Conservation (phyloP, 768 basidiomycete genomes). For the Lentinula guzmanii region DNA sequence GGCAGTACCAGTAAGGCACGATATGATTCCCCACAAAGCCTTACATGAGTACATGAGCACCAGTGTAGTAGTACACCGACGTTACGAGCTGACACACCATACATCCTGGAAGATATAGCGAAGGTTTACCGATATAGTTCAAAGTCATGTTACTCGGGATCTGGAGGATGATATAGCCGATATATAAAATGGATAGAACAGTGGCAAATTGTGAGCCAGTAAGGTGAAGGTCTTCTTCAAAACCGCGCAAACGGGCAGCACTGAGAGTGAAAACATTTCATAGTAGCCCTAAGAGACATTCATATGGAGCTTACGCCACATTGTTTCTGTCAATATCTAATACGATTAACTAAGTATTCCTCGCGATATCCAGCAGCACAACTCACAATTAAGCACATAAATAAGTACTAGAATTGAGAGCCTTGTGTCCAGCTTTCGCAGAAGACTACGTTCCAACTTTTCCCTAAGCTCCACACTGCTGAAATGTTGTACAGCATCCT, state of each 20-base stretch:
- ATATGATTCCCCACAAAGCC: constrained; percentile 6
- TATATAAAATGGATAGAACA: constrained; percentile 62
- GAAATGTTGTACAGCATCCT: not conserved
- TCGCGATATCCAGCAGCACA: constrained; percentile 27
- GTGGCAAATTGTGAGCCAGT: constrained; percentile 62
- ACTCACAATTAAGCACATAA: constrained; percentile 41
- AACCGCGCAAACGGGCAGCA: constrained; percentile 67
- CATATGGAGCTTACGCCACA: constrained; percentile 38
- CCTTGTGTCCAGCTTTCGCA: constrained; percentile 44
- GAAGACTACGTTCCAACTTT: constrained; percentile 15
- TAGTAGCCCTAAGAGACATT: not conserved
- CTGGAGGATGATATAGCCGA: constrained; percentile 77
- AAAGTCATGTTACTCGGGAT: constrained; percentile 79
- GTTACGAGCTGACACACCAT: constrained; percentile 46
- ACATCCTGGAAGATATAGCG: constrained; percentile 58
- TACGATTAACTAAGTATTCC: not conserved
- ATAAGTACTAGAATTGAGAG: constrained; percentile 44
- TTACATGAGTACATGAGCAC: not conserved
- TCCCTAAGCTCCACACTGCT: not conserved
- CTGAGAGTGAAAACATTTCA: constrained; percentile 24
- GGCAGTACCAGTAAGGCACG: constrained; percentile 4
- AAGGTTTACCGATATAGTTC: constrained; percentile 62
- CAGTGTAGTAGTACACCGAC: not conserved
- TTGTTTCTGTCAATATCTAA: constrained; percentile 68
- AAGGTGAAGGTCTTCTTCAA: constrained; percentile 62